phyloP scores from a whole-genome alignment of 306 rosid species.

The Medicago ruthenica region DNA sequence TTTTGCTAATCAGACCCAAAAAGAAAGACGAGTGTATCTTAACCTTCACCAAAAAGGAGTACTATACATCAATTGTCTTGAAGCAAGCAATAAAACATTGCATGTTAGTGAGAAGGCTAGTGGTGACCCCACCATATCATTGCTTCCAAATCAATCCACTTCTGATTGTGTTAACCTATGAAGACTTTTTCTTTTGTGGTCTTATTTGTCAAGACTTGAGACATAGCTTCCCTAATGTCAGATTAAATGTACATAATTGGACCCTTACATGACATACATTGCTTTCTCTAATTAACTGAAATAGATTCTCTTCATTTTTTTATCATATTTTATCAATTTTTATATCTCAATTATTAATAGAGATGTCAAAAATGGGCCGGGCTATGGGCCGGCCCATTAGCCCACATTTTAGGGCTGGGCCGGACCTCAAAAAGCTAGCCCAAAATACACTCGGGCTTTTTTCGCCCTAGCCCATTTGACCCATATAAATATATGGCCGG shows the following conservation, averaged over 20 bases:
- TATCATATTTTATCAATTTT: no score
- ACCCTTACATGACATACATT: slow-evolving; percentile 26
- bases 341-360: no score
- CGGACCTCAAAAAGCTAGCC: no score
- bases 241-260: slow-evolving; percentile 36
- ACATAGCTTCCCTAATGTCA: slow-evolving; percentile 38
- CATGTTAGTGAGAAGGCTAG: slow-evolving; percentile 44
- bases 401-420: no score
- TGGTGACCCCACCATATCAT: slow-evolving; percentile 44
- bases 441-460: no score
- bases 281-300: not conserved
- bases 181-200: slow-evolving; percentile 25
- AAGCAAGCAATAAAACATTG: not conserved
- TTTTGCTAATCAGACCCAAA: no score
- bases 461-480: no score
- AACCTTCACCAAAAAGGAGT: no score
- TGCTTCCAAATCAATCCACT: slow-evolving; percentile 42
- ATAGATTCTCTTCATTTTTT: not conserved
- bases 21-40: no score
- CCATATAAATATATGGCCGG: no score
- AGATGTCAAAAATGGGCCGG: no score
- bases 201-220: slow-evolving; percentile 14
- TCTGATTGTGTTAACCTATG: not conserved
- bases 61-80: not conserved
- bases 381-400: no score